A percentile compares a stretch with the other conserved stretches of the same genome.
phyloP scores from a whole-genome alignment of 257 asterid species.

The Vinca minor region DNA sequence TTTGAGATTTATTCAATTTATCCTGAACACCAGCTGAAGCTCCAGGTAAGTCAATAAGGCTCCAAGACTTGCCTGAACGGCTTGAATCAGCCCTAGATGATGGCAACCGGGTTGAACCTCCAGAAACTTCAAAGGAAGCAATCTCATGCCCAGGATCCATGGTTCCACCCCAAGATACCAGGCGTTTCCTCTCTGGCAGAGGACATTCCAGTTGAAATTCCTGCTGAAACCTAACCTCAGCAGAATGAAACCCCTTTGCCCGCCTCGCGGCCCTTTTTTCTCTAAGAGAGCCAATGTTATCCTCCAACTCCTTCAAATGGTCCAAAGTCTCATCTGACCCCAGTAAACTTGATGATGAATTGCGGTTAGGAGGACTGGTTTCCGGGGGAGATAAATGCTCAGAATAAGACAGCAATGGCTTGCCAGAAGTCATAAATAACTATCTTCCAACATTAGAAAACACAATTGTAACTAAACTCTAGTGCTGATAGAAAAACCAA shows the following conservation, averaged over 20 bases:
- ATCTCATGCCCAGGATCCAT: conserved; percentile 44
- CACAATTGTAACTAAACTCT: not conserved
- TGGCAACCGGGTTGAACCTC: conserved; percentile 24
- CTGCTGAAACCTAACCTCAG: conserved; percentile 29
- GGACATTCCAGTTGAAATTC: conserved; percentile 32
- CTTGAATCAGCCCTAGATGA: conserved; percentile 20
- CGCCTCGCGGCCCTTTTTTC: conserved; percentile 17
- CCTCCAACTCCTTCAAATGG: conserved; percentile 27
- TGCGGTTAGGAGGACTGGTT: conserved; percentile 23
- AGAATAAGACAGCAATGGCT: conserved; percentile 55
- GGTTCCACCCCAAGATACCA: conserved; percentile 89
- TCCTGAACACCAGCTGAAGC: conserved; percentile 34
- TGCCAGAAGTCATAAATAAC: conserved; percentile 64
- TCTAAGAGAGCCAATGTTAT: conserved; percentile 14
- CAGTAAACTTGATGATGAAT: conserved; percentile 23
- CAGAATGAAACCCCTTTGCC: conserved; percentile 34
- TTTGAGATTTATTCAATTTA: conserved; percentile 37
- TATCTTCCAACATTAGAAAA: conserved; percentile 17
- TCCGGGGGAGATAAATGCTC: conserved; percentile 35
- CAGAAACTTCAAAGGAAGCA: conserved; percentile 50
- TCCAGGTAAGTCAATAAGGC: conserved; percentile 8
- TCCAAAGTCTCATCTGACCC: conserved; percentile 12
- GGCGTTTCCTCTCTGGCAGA: conserved; percentile 47
- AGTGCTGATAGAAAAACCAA: not conserved
- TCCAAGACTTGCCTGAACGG: conserved; percentile 7